phyloP scores from a whole-genome alignment of 257 asterid species.

The Solanum pennellii region DNA sequence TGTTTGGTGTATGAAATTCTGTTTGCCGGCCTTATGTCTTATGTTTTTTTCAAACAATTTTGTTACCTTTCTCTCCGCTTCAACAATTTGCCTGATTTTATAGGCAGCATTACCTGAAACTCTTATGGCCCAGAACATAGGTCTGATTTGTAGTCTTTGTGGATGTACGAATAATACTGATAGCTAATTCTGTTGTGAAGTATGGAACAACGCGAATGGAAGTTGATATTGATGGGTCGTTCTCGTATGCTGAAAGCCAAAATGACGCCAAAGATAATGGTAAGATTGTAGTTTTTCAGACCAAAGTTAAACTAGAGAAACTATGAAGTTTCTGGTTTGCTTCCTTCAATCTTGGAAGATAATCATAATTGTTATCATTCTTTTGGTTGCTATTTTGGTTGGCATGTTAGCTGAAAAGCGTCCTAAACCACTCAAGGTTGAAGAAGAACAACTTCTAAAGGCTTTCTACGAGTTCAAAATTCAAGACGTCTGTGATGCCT shows the following conservation, averaged over 20 bases:
- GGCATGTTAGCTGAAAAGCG: slow-evolving; percentile 58
- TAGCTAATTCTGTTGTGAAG: slow-evolving; percentile 29
- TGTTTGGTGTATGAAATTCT: background rate
- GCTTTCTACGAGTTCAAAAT: slow-evolving; percentile 92
- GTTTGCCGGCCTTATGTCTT: background rate
- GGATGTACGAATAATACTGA: slow-evolving; percentile 1
- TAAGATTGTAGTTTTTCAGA: slow-evolving; percentile 8
- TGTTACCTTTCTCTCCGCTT: background rate
- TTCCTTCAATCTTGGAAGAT: background rate
- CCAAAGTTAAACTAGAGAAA: background rate
- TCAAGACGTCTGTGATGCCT: slow-evolving; percentile 97
- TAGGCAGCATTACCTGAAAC: background rate
- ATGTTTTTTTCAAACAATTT: background rate
- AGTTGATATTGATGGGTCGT: slow-evolving; percentile 81
- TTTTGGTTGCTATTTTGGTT: slow-evolving; percentile 4
- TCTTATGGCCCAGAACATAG: background rate
- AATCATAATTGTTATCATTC: background rate
- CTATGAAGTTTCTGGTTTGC: background rate
- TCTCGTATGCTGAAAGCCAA: slow-evolving; percentile 51
- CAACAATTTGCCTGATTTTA: background rate
- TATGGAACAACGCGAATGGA: slow-evolving; percentile 82
- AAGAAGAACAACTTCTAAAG: slow-evolving; percentile 79
- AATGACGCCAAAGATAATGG: slow-evolving; percentile 41
- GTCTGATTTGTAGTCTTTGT: background rate
- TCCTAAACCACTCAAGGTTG: slow-evolving; percentile 73